Evolutionary conservation across 73 alveolate genomes (phyloP).

Genomic region (Vitrella brassicaformis): DNA sequence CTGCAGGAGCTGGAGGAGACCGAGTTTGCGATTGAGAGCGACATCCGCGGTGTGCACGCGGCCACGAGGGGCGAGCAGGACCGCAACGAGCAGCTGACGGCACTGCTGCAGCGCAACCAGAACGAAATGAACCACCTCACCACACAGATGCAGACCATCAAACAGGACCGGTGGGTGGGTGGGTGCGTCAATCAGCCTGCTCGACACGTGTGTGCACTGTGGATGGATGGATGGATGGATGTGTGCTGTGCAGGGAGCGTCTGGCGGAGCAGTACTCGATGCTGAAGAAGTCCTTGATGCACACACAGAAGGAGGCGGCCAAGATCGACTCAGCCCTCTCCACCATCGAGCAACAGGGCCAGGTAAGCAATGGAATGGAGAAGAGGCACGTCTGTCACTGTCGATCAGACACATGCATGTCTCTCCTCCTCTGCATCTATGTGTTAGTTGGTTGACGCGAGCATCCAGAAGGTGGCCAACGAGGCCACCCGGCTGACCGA

Average conservation of each 20-base stretch:
- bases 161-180: background rate
- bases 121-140: background rate
- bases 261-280: background rate
- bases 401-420: no score
- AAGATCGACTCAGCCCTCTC: background rate
- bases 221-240: no score
- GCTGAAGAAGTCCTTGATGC: background rate
- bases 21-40: constrained; percentile 24
- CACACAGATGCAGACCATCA: background rate
- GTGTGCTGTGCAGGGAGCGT: background rate
- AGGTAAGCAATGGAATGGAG: no score
- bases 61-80: background rate
- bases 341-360: background rate
- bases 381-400: no score
- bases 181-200: no score
- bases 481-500: background rate
- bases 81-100: background rate
- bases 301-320: background rate
- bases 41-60: background rate
- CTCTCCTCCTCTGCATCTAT: no score
- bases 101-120: background rate
- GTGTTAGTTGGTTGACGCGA: background rate
- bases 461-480: background rate
- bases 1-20: constrained; percentile 49
- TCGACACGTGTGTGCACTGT: no score